Base-by-base conservation (phyloP, 164 flowering plant species). In the Aristolochia contorta region DNA sequence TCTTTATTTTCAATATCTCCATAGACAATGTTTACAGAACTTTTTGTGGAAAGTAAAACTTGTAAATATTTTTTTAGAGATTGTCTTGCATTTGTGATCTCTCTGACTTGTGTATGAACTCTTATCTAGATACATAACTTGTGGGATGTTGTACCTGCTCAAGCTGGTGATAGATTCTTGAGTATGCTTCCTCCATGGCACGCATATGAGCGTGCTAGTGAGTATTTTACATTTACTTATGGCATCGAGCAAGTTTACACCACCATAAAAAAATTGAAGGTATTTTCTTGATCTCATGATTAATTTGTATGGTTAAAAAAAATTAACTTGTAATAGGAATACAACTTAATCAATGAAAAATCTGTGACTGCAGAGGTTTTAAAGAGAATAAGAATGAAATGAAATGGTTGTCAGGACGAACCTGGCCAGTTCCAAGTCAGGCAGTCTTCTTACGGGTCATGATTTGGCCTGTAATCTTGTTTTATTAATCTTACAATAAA, bases 141-240 rank as follows among this genome's bases (percentile, higher is more conserved):
- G 58, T 77, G 82, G 82, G 93, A 85, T 20, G 57, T 79, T 65
- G 91, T 89, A 23, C 96, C 96, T 67, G 88, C 89, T 65, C 74
- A 47, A 70, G 71, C 82, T 59, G 96, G 90, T 22, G 91, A 87
- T 61, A 87, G 79, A 72, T 89, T 92, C 75, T 71, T 92, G 23
- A 87, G 93, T 75, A 83, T 92, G 90, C 96, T 92, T 50, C 98
- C 98, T 50, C 80, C 98, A 54, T 92, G 98, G 98, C 98, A 92
- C 81, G 93, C 84, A 21, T 92, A 92, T 82, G 98, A 92, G 64
- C 87, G 98, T 61, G 87, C 95, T 58, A 63, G 71, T 70, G 96
- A 87, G 62, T 92, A 92, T 76, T 92, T 89, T 75, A 83, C 75
- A 52, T 80, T 92, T 49, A 74, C 90, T 6, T 18, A 54, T 66